phyloP scores from a whole-genome alignment of 352 stramenopile genomes.

The Phytophthora constricta region DNA sequence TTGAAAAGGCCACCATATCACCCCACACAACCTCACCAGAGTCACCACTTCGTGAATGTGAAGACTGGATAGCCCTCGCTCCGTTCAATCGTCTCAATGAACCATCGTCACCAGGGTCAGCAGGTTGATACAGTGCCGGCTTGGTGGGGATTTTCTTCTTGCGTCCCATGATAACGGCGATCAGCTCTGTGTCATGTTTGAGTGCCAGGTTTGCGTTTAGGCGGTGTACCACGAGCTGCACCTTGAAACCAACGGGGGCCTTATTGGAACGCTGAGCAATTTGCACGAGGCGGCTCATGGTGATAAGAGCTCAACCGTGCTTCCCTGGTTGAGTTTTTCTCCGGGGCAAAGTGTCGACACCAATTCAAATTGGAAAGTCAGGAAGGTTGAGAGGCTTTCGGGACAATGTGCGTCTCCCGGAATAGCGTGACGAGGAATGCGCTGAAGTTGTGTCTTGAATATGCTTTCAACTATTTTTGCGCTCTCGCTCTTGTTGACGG shows the following conservation, averaged over 20 bases:
- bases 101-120: constrained; percentile 32
- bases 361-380: constrained; percentile 33
- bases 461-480: constrained; percentile 35
- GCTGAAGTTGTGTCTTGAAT: constrained; percentile 19
- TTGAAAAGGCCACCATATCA: constrained; percentile 78
- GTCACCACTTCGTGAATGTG: constrained; percentile 33
- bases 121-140: constrained; percentile 49
- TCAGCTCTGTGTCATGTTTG: constrained; percentile 55
- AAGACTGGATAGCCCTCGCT: constrained; percentile 30
- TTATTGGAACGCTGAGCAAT: constrained; percentile 70
- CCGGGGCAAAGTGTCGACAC: constrained; percentile 13
- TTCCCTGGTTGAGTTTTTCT: constrained; percentile 7
- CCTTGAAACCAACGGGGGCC: constrained; percentile 63
- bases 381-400: constrained; percentile 8
- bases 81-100: constrained; percentile 37
- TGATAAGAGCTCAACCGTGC: constrained; percentile 6
- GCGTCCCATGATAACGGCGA: constrained; percentile 69
- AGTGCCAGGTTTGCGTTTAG: constrained; percentile 62
- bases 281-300: constrained; percentile 74
- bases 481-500: not conserved
- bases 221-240: constrained; percentile 74
- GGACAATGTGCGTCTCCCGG: constrained; percentile 20
- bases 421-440: constrained; percentile 25
- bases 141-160: constrained; percentile 79
- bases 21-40: constrained; percentile 72